A percentile compares a stretch with the other conserved stretches of the same genome.
Evolutionary conservation across 129 eudicot species (phyloP).

Genomic region (Pseudognaphalium luteoalbum): DNA sequence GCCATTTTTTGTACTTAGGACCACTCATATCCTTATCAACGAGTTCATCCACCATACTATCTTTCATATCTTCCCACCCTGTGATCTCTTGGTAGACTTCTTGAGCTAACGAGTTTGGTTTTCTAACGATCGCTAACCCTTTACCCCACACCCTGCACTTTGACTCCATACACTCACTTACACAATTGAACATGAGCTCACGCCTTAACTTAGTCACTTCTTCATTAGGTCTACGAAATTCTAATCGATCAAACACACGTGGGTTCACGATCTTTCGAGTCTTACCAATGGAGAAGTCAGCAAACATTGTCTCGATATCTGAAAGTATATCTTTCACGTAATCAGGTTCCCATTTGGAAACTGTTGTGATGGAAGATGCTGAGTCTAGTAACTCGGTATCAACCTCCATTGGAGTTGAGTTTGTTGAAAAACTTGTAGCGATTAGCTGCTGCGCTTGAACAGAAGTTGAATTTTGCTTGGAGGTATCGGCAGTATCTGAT

Average conservation of each 20-base stretch:
- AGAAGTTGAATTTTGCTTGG: constrained; percentile 56
- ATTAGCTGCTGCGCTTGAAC: constrained; percentile 55
- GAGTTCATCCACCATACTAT: constrained; percentile 87
- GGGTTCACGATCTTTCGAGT: constrained; percentile 56
- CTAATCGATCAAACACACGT: constrained; percentile 61
- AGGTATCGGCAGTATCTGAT: constrained; percentile 57
- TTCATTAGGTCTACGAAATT: constrained; percentile 30
- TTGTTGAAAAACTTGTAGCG: constrained; percentile 34
- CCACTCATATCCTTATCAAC: constrained; percentile 90
- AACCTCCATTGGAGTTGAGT: constrained; percentile 36
- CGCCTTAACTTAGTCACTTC: constrained; percentile 40
- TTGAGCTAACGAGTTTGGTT: constrained; percentile 57
- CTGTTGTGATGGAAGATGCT: constrained; percentile 57
- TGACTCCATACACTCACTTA: constrained; percentile 63
- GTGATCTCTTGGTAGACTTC: constrained; percentile 70
- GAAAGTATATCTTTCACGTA: constrained; percentile 53
- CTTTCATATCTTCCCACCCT: constrained; percentile 60
- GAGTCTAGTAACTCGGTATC: constrained; percentile 80
- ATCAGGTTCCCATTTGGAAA: constrained; percentile 55
- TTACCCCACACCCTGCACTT: constrained; percentile 64
- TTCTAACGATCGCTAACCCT: constrained; percentile 47
- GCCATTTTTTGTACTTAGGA: constrained; percentile 62
- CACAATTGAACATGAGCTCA: constrained; percentile 71
- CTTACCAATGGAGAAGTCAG: constrained; percentile 62
- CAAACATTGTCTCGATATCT: constrained; percentile 61